A percentile compares a stretch with the other conserved stretches of the same genome.
These are phyloP conservation scores for Geotrichum restrictum DNA, from an alignment of 1,139 yeast genomes.

Conservation along the genomic window DNA sequence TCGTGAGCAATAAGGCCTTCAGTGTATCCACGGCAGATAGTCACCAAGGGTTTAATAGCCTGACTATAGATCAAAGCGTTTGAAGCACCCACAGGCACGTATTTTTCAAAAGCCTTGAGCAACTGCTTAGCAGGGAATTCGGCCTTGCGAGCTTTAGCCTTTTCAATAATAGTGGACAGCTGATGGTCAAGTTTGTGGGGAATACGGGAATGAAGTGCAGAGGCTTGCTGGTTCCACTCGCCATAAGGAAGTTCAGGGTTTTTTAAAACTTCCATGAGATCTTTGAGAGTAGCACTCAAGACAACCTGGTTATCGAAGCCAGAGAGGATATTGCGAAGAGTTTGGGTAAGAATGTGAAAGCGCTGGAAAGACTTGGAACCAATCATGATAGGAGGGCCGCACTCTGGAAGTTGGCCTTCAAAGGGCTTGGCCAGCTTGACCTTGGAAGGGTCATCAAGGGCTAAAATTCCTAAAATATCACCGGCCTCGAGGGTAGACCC, in stretches of 20 bases:
- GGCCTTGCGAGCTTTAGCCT: slow-evolving; percentile 56
- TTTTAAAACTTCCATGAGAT: slow-evolving; percentile 66
- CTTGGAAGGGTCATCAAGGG: slow-evolving; percentile 93
- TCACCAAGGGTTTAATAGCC: slow-evolving; percentile 67
- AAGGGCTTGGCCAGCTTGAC: slow-evolving; percentile 95
- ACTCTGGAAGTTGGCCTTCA: slow-evolving; percentile 88
- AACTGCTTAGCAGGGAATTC: slow-evolving; percentile 93
- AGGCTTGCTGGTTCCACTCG: slow-evolving; percentile 80
- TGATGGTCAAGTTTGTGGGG: slow-evolving; percentile 71
- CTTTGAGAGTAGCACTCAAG: slow-evolving; percentile 75
- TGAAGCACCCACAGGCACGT: slow-evolving; percentile 48
- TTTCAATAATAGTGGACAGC: slow-evolving; percentile 59
- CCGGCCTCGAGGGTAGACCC: slow-evolving; percentile 96
- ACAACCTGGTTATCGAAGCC: slow-evolving; percentile 96
- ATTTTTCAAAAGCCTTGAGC: slow-evolving; percentile 56
- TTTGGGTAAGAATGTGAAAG: slow-evolving; percentile 54
- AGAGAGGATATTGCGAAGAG: slow-evolving; percentile 70
- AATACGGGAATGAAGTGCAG: slow-evolving; percentile 89
- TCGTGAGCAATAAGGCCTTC: slow-evolving; percentile 83
- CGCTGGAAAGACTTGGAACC: slow-evolving; percentile 84
- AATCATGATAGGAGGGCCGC: slow-evolving; percentile 74
- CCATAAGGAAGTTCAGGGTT: slow-evolving; percentile 84
- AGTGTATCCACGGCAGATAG: slow-evolving; percentile 64
- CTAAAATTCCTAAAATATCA: slow-evolving; percentile 88
- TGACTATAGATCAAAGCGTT: slow-evolving; percentile 46